Percentiles rank a stretch among this genome's conserved stretches.
Evolutionary conservation across 805 yeast genomes (phyloP).

Genomic region (Yamadazyma olivae): DNA sequence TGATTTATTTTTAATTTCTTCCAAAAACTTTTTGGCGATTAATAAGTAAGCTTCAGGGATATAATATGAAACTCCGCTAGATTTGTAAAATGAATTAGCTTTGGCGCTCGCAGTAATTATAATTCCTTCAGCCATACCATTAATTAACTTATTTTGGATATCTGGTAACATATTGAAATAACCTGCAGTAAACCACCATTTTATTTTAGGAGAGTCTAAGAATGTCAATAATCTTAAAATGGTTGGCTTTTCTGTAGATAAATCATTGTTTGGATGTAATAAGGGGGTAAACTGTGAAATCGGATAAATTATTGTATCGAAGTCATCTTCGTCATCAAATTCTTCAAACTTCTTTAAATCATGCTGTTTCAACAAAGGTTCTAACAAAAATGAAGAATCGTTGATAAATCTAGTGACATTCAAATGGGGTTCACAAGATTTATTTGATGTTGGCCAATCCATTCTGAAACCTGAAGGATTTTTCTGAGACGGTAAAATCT

Average conservation of each 20-base stretch:
- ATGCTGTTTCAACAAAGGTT: conserved; percentile 54
- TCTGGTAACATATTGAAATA: conserved; percentile 89
- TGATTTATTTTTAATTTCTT: conserved; percentile 42
- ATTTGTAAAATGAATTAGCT: conserved; percentile 90
- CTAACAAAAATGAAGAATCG: conserved; percentile 54
- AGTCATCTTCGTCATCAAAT: conserved; percentile 30
- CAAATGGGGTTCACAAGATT: conserved; percentile 63
- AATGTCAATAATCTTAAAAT: conserved; percentile 59
- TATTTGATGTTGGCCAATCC: conserved; percentile 71
- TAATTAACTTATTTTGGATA: conserved; percentile 55
- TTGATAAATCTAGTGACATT: conserved; percentile 49
- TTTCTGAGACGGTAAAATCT: conserved; percentile 44
- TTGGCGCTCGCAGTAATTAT: conserved; percentile 90
- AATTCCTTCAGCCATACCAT: conserved; percentile 57
- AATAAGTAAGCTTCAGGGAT: conserved; percentile 86
- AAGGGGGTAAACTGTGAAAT: conserved; percentile 89
- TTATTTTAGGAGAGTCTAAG: conserved; percentile 50
- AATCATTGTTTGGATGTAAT: conserved; percentile 50
- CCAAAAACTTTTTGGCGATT: conserved; percentile 66
- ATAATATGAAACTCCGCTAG: conserved; percentile 75
- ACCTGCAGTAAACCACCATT: conserved; percentile 93
- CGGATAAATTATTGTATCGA: conserved; percentile 77
- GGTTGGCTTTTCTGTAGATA: conserved; percentile 79
- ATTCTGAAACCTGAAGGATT: conserved; percentile 51
- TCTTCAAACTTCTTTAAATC: conserved; percentile 28